A percentile compares a stretch with the other conserved stretches of the same genome.
Evolutionary conservation across 176 grass and related monocot genomes (phyloP).

Genomic region (Puccinellia tenuiflora): DNA sequence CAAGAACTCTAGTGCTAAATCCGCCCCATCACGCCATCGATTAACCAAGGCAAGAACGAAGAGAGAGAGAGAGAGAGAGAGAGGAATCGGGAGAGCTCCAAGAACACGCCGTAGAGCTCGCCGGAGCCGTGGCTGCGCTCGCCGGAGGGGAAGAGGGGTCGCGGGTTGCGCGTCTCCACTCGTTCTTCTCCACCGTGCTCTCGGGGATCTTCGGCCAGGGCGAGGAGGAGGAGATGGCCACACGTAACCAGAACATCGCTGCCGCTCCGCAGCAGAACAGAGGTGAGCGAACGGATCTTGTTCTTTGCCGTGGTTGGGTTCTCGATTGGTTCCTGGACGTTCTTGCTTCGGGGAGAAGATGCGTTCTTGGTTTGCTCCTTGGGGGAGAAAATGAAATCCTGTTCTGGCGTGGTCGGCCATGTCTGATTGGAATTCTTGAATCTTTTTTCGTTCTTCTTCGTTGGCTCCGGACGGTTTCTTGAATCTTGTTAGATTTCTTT

Average conservation of each 20-base stretch:
- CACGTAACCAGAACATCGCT: constrained; percentile 37
- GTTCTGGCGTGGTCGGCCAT: neutral
- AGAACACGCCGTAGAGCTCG: neutral
- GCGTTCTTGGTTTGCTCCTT: neutral
- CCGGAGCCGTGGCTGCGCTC: constrained; percentile 53
- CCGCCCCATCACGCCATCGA: neutral
- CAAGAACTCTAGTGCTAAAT: constrained; percentile 15
- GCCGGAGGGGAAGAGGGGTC: constrained; percentile 53
- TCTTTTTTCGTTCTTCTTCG: neutral
- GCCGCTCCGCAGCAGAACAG: constrained; percentile 39
- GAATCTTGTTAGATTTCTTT: neutral
- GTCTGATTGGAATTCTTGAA: neutral
- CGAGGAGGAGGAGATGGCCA: constrained; percentile 53
- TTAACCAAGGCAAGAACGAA: neutral
- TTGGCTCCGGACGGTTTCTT: neutral
- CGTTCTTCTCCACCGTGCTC: constrained; percentile 60
- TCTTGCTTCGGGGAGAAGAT: neutral
- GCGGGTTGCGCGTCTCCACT: constrained; percentile 45
- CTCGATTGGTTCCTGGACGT: neutral
- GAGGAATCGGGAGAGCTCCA: neutral
- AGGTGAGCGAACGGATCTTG: constrained; percentile 27
- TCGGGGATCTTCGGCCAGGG: constrained; percentile 40
- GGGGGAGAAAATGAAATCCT: neutral
- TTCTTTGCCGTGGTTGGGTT: neutral
- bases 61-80: neutral